Evolutionary conservation across 169 alveolate species (phyloP), one percentile per base, ranked within the genome.

Genomic region (Cryptosporidium andersoni): DNA sequence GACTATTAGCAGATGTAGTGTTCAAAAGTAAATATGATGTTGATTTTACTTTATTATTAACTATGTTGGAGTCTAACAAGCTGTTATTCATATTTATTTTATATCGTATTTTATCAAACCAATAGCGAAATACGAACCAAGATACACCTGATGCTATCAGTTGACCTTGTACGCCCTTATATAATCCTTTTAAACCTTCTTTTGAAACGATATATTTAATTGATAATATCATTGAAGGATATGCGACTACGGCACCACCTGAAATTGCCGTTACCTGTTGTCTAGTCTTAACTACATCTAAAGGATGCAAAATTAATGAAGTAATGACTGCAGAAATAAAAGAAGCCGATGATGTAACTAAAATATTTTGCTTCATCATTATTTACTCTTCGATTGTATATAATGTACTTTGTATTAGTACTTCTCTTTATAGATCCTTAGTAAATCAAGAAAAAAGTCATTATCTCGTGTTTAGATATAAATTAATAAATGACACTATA

Each of bases 251-350:
- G 14, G 85, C 74, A 60, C 85, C 85, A 43, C 60, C 16, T 4
- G 85, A 74, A 12, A 63, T n/a, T 39, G 66, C 85, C 8, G 68
- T 39, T 2, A 74, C 85, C 40, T 74, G 85, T 48, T 74, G 85
- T 25, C 85, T 37, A 39, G 85, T 74, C 62, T 58, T 74, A 40
- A 74, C 63, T 1, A 74, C 85, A 74, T 74, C 85, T 11, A 74
- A 36, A 34, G 85, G 85, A 12, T 74, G 85, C 34, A 74, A 48
- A 4, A 74, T 37, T 11, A 74, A 5, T 8, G 85, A 74, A n/a
- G 85, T 60, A 14, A 62, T 40, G 25, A 74, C 16, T 56, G 85
- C 67, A 16, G 85, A 74, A 11, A 74, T 40, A 1, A 74, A 55
- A 14, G 85, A 74, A 1, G 68, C 39, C 14, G 45, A 25, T 58